Base-by-base conservation (phyloP, 768 basidiomycete genomes). In the Crepidotus variabilis region DNA sequence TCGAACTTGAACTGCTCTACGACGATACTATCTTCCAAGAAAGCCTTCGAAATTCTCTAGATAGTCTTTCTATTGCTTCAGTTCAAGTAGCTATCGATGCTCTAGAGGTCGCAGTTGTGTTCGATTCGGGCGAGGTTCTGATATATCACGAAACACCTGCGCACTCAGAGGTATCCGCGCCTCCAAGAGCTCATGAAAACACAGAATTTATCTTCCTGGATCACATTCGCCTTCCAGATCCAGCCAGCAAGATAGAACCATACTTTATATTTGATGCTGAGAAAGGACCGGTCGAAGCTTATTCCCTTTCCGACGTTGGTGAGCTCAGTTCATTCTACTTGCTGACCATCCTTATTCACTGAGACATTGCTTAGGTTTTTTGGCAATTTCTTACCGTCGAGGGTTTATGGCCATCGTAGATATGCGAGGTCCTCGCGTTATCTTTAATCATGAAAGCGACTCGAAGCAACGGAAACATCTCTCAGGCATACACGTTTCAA, bases 301-400 rank as follows among this genome's bases (percentile, higher is more conserved):
- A 78, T 64, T 84, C 87, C 6, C 67, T 90, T 11, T 86, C 86
- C 10, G 86, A 92, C 65, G 81, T 90, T 49, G 93, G 93, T 88
- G 57, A 64, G 79, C 8, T 32, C 11, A 22, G 20, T 59, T 33
- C 28, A 79, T 20, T 24, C 10, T 22, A 21, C 59, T 23, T 24
- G 54, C 45, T 2, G 20, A 22, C 11, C 14, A 10, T 20, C 16
- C 16, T 55, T 53, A 8, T 21, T 49, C 18, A 20, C 6, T n/a
- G 45, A 59, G 47, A 54, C 54, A 51, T 57, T 24, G 28, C 33
- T 51, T 58, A 92, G 92, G 90, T 4, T 92, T 95, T 68, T 69
- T 92, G 46, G 90, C 92, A 1, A 77, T 86, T 2, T 84, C 87
- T 2, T 92, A 88, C 66, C 65, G 69, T 5, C 79, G 81, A 49